phyloP scores from a whole-genome alignment of 129 eudicot genomes.

The Flaveria linearis region DNA sequence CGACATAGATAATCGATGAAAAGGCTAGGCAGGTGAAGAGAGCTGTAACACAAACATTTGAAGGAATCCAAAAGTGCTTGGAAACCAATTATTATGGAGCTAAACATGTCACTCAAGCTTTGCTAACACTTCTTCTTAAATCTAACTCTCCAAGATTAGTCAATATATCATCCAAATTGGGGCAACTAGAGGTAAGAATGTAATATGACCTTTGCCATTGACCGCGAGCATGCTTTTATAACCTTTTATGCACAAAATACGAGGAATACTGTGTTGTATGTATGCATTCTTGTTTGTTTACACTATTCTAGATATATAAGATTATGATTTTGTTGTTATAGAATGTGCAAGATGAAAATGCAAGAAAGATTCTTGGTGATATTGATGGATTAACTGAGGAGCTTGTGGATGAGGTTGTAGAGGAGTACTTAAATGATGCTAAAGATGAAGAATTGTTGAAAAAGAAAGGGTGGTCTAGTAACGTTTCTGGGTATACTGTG shows the following conservation, averaged over 20 bases:
- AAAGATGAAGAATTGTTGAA: conserved; percentile 35
- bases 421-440: conserved; percentile 35
- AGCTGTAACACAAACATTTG: conserved; percentile 30
- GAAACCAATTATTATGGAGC: conserved; percentile 46
- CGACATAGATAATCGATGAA: conserved; percentile 35
- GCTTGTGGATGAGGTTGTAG: conserved; percentile 44
- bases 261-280: not conserved
- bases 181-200: conserved; percentile 43
- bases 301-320: not conserved
- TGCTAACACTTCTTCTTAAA: conserved; percentile 39
- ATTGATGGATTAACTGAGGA: conserved; percentile 45
- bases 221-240: not conserved
- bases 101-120: conserved; percentile 42
- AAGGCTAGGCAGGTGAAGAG: conserved; percentile 23
- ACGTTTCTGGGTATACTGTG: conserved; percentile 39
- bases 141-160: conserved; percentile 42
- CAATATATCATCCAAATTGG: conserved; percentile 44
- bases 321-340: conserved; percentile 21
- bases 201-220: conserved; percentile 1
- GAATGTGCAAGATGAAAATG: conserved; percentile 41
- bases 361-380: conserved; percentile 34
- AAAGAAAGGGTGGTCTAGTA: conserved; percentile 50
- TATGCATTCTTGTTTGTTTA: not conserved
- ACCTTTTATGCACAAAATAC: conserved; percentile 16
- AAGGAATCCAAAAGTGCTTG: conserved; percentile 43